A percentile compares a stretch with the other conserved stretches of the same genome.
phyloP scores from a whole-genome alignment of 164 flowering plant species.

The Vitis rupestris region DNA sequence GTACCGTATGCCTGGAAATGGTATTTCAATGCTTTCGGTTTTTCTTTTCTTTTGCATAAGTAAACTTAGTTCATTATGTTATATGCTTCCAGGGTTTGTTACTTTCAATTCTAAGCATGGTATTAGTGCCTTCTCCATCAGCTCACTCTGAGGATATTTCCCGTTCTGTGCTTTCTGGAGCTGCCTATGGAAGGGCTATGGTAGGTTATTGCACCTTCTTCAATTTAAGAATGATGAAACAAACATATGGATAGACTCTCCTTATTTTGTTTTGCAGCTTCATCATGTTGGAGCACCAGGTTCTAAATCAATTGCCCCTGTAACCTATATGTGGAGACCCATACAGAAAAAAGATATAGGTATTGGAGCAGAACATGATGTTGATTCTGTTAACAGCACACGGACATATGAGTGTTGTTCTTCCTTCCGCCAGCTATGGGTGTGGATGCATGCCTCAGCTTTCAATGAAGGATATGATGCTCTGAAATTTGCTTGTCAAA shows the following conservation, averaged over 20 bases:
- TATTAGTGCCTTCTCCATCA: constrained; percentile 53
- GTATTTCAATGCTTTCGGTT: too few species aligned
- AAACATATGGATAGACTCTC: too few species aligned
- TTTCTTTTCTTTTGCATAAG: neutral
- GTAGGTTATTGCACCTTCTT: constrained; percentile 38
- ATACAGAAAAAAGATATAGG: constrained; percentile 5
- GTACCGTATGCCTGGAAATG: too few species aligned
- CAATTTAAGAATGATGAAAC: too few species aligned
- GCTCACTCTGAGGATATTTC: constrained; percentile 26
- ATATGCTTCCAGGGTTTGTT: constrained; percentile 53
- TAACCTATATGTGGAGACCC: constrained; percentile 90
- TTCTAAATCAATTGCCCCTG: constrained; percentile 66
- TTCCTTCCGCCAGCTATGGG: constrained; percentile 67
- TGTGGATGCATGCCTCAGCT: constrained; percentile 87
- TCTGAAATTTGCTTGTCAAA: constrained; percentile 57
- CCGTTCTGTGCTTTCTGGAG: constrained; percentile 46
- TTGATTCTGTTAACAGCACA: constrained; percentile 14
- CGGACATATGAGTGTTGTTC: constrained; percentile 11
- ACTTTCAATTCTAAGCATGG: constrained; percentile 50
- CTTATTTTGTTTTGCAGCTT: constrained; percentile 46
- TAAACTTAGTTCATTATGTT: neutral
- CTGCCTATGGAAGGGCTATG: constrained; percentile 60
- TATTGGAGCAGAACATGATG: constrained; percentile 12
- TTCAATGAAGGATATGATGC: constrained; percentile 66
- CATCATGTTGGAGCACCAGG: constrained; percentile 57